These are phyloP conservation scores for Debaryomyces psychrophilus DNA, from an alignment of 1,139 yeast species.

Conservation along the genomic window DNA sequence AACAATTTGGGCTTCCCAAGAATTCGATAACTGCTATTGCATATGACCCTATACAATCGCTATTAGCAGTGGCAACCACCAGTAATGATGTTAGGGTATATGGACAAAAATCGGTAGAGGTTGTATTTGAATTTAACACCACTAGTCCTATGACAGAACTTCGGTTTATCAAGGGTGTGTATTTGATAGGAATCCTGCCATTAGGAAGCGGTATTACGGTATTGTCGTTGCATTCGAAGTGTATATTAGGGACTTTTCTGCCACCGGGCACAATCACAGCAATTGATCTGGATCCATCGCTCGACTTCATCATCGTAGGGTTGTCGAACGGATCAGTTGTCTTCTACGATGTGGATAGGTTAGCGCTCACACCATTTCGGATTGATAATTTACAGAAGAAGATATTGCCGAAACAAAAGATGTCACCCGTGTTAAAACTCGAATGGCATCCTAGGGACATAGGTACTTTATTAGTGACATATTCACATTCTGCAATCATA, in stretches of 20 bases:
- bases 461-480: conserved; percentile 74
- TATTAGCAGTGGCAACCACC: conserved; percentile 79
- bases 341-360: conserved; percentile 85
- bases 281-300: conserved; percentile 76
- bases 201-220: conserved; percentile 57
- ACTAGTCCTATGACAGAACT: conserved; percentile 57
- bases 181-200: conserved; percentile 66
- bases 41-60: conserved; percentile 85
- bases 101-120: conserved; percentile 85
- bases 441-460: conserved; percentile 90
- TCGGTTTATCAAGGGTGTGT: conserved; percentile 77
- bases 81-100: conserved; percentile 72
- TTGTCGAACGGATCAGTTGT: conserved; percentile 72
- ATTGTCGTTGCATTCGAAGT: conserved; percentile 67
- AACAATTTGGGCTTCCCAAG: conserved; percentile 42
- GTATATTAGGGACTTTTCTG: conserved; percentile 55
- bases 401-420: conserved; percentile 49
- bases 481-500: conserved; percentile 67
- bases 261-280: conserved; percentile 71
- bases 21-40: conserved; percentile 63
- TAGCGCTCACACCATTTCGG: conserved; percentile 63
- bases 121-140: conserved; percentile 57
- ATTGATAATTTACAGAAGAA: conserved; percentile 73
- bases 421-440: conserved; percentile 65
- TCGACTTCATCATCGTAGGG: conserved; percentile 88